These are phyloP conservation scores for Eimeria falciformis DNA, from an alignment of 169 alveolate species.

Conservation along the genomic window DNA sequence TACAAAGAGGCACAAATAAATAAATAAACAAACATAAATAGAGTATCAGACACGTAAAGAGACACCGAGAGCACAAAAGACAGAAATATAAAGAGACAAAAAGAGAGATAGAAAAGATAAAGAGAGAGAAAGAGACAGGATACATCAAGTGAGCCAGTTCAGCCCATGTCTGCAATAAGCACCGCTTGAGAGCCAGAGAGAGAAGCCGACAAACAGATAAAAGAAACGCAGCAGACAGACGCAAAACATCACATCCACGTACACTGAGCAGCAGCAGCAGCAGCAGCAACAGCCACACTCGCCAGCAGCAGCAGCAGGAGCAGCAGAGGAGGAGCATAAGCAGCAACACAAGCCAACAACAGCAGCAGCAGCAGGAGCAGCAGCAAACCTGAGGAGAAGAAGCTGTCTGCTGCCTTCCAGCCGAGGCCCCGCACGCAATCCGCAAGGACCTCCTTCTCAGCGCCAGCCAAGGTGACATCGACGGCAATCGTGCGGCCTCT, in stretches of 20 bases:
- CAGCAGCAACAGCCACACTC: background rate
- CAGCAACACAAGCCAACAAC: background rate
- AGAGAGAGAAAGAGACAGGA: too few species aligned
- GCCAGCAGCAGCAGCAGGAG: background rate
- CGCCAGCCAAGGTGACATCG: background rate
- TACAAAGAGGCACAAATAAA: background rate
- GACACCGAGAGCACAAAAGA: too few species aligned
- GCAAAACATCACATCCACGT: too few species aligned
- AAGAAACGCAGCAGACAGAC: too few species aligned
- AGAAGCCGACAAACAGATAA: background rate
- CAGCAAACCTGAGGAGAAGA: conserved; percentile 2
- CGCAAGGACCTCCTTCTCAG: background rate
- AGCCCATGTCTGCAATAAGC: background rate
- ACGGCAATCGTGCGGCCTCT: background rate
- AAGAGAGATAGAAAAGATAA: too few species aligned
- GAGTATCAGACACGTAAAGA: background rate
- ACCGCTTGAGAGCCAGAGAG: background rate
- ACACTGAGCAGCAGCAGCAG: too few species aligned
- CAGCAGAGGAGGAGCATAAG: too few species aligned
- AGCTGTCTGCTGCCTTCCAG: conserved; percentile 12
- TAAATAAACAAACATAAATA: background rate
- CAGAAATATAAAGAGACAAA: too few species aligned
- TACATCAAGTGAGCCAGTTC: background rate
- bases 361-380: background rate
- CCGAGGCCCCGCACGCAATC: background rate